Evolutionary conservation across 148 eudicot species (phyloP), one percentile per base, ranked within the genome.

Genomic region (Limonium bicolor): DNA sequence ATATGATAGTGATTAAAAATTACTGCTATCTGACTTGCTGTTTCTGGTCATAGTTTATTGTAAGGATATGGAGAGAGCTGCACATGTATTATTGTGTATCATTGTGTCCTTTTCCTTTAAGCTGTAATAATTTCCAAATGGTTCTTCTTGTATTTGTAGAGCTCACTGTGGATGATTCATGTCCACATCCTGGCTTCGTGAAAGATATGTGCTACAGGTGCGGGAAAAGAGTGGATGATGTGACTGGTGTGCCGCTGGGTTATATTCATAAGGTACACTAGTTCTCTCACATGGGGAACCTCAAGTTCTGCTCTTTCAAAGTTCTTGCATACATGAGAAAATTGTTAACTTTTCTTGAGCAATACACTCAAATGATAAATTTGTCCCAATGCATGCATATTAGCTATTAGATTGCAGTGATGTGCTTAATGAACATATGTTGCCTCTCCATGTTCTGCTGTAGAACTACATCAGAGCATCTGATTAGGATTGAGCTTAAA

Each of bases 261-360:
- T 86, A 82, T 61, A 82, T 86, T 46, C 76, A 80, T 25, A 68
- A 88, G 95, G 94, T 88, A 57, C n/a, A n/a, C n/a, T n/a, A n/a
- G n/a, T n/a, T n/a, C n/a, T n/a, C n/a, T n/a, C n/a, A n/a, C n/a
- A n/a, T n/a, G n/a, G n/a, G n/a, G n/a, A n/a, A n/a, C n/a, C n/a
- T n/a, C n/a, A n/a, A n/a, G n/a, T n/a, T n/a, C n/a, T n/a, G n/a
- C n/a, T n/a, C n/a, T n/a, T n/a, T n/a, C n/a, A n/a, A n/a, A n/a
- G n/a, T n/a, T n/a, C n/a, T n/a, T n/a, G n/a, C n/a, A n/a, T n/a
- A n/a, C n/a, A n/a, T n/a, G n/a, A n/a, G n/a, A n/a, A n/a, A n/a
- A n/a, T n/a, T n/a, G n/a, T n/a, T n/a, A n/a, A n/a, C n/a, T n/a
- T n/a, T n/a, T n/a, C n/a, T n/a, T n/a, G n/a, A n/a, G n/a, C n/a